Conservation (phyloP, 805 yeast species). For the Yarrowia yakushimensis region DNA sequence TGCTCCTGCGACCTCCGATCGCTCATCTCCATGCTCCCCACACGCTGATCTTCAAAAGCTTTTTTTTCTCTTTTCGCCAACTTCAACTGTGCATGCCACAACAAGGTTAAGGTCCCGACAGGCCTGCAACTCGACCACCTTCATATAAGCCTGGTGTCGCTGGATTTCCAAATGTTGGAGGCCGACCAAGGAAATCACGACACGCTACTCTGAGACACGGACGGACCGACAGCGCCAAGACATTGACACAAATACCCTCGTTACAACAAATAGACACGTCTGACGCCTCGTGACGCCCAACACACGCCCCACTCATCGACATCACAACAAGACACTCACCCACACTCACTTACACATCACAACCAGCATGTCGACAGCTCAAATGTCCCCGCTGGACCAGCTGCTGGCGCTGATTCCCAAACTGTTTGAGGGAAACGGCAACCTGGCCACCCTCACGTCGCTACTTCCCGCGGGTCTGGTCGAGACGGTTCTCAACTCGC, state of each 20-base stretch:
- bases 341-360: background rate
- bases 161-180: background rate
- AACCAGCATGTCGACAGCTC: background rate
- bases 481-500: conserved; percentile 16
- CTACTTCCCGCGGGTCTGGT: background rate
- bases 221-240: no score
- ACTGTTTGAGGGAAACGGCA: conserved; percentile 19
- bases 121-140: conserved; percentile 1
- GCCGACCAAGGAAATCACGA: background rate
- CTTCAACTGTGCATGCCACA: background rate
- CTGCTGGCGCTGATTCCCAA: background rate
- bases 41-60: background rate
- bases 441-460: conserved; percentile 15
- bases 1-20: background rate
- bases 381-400: conserved; percentile 5
- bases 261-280: background rate
- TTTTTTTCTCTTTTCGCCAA: background rate
- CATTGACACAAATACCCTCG: background rate
- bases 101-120: conserved; percentile 18
- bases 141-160: conserved; percentile 4
- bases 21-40: conserved; percentile 6
- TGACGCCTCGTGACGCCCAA: no score
- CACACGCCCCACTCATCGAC: background rate
- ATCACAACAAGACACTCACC: no score
- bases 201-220: no score